Base-by-base conservation (phyloP, 176 grass and related monocot species). In the Oryza rufipogon region DNA sequence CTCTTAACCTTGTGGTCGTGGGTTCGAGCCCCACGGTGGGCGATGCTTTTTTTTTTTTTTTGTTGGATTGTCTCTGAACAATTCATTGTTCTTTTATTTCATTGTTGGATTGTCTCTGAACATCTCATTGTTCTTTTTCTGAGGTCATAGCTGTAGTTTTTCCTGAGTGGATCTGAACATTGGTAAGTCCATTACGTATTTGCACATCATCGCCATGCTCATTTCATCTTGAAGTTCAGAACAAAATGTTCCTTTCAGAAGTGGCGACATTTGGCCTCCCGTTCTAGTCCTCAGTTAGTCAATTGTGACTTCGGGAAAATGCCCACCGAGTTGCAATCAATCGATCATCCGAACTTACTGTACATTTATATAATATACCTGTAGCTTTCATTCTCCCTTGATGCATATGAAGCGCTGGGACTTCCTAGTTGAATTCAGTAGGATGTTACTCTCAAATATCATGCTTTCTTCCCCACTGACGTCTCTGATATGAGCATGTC, bases 21-120 rank as follows among this genome's bases (percentile, higher is more conserved):
- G 90, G 90, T 86, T 92, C 87, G 87, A 88, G 90, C 90, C 87
- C 87, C 85, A 92, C 79, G 82, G 90, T 92, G 90, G 87, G 87
- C 78, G 39, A 41, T 41, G 0, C 12, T 15, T 51, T 51, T 51
- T 64, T 36, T 51, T 64, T 36, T 23, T 33, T 41, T 36, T 77
- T 33, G 23, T 36, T 36, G 34, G 34, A 36, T 36, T 36, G 34
- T 36, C 34, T 36, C 34, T 36, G 34, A 36, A 36, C 34, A 36
- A 4, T 5, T 36, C 34, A 36, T 36, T 36, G 34, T 36, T 7
- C 2, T 2, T 80, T 32, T 32, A 32, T 32, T 32, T 32, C 30
- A 32, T 32, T 32, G 30, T 32, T 32, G 30, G 30, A 32, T 32
- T 32, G 30, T 32, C 30, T 32, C 30, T 32, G 30, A 32, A 32